Conservation (phyloP, 208 protist species). For the Tritrichomonas foetus region DNA sequence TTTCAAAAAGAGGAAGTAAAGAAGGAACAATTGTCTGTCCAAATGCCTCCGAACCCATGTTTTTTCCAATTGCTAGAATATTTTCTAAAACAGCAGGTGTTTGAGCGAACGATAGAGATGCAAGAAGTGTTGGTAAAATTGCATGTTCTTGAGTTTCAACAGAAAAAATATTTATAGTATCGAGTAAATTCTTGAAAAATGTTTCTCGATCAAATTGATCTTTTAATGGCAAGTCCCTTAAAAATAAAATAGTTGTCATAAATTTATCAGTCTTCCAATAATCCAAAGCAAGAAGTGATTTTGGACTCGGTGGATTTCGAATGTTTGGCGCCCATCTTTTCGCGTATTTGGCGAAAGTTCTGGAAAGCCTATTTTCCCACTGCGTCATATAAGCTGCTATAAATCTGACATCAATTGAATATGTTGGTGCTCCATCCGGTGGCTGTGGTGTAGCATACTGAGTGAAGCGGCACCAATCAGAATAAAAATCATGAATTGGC, state of each 20-base stretch:
- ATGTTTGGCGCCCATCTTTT: not conserved
- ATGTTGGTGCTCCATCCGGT: not conserved
- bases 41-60: not conserved
- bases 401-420: not conserved
- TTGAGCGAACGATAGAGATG: not conserved
- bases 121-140: not conserved
- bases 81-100: not conserved
- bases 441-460: not conserved
- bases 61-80: not conserved
- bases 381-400: not conserved
- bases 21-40: not conserved
- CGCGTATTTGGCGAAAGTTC: not conserved
- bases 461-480: not conserved
- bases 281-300: not conserved
- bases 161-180: not conserved
- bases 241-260: not conserved
- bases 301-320: not conserved
- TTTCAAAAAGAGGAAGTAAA: not conserved
- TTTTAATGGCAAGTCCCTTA: not conserved
- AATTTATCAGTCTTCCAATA: constrained; percentile 12
- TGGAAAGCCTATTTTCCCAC: not conserved
- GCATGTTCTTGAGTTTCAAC: not conserved
- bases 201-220: not conserved
- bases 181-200: constrained; percentile 8
- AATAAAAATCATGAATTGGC: not conserved